phyloP scores from a whole-genome alignment of 2,329 filamentous ascomycete genomes.

The Didymella sp. region DNA sequence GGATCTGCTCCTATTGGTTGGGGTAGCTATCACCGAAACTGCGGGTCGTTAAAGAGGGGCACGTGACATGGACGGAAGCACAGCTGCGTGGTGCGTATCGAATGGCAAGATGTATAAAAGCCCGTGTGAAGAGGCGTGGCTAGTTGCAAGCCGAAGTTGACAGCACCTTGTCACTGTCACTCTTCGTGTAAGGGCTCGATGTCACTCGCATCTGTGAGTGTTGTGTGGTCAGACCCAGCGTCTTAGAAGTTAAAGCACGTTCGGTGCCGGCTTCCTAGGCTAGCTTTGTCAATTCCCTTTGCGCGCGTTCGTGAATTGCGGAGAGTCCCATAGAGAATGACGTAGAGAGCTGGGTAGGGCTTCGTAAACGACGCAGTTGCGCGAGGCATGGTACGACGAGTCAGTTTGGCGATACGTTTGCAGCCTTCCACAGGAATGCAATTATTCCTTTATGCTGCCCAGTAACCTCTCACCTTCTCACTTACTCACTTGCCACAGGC shows the following conservation, averaged over 20 bases:
- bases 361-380: neutral
- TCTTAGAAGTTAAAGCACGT: neutral
- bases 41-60: neutral
- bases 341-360: neutral
- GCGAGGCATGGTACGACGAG: neutral
- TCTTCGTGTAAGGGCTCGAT: neutral
- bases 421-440: slow-evolving; percentile 1
- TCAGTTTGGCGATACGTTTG: neutral
- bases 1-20: neutral
- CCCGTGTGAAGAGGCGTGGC: neutral
- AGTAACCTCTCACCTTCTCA: neutral
- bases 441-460: neutral
- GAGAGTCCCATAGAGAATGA: neutral
- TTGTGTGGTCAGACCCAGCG: neutral
- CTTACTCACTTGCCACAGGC: neutral
- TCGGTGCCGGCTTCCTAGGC: neutral
- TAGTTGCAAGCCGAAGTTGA: neutral
- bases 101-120: neutral
- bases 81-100: neutral
- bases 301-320: neutral
- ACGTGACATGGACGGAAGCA: neutral
- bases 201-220: neutral
- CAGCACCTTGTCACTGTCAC: no score
- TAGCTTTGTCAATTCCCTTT: neutral
- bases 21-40: neutral